These are phyloP conservation scores for Yamadazyma atmosphaerica DNA, from an alignment of 1,139 yeast species.

Conservation along the genomic window DNA sequence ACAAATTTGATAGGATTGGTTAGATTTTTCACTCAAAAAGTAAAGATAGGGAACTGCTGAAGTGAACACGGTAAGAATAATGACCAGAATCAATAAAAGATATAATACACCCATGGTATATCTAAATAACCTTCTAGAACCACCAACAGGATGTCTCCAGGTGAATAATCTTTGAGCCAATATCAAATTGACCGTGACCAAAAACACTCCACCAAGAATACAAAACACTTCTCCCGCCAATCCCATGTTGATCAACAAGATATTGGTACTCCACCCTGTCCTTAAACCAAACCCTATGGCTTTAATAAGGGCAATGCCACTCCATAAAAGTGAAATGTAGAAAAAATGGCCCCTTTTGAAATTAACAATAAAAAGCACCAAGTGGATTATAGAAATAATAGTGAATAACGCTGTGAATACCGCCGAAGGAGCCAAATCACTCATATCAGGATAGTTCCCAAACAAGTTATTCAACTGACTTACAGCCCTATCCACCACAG, in stretches of 20 bases:
- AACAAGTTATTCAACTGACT: conserved; percentile 52
- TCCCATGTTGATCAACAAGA: conserved; percentile 24
- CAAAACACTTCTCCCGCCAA: conserved; percentile 35
- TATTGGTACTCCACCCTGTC: conserved; percentile 25
- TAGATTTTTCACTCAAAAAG: conserved; percentile 24
- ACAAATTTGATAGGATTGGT: conserved; percentile 26
- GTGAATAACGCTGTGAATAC: conserved; percentile 58
- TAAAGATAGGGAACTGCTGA: conserved; percentile 37
- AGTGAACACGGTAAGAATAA: conserved; percentile 34
- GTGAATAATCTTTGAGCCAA: conserved; percentile 46
- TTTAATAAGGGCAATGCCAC: conserved; percentile 52
- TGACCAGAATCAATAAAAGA: conserved; percentile 28
- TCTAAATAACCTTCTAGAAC: conserved; percentile 39
- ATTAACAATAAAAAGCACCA: conserved; percentile 52
- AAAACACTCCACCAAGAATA: conserved; percentile 33
- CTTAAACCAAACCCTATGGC: conserved; percentile 63
- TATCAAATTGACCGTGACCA: conserved; percentile 39
- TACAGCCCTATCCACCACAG: conserved; percentile 34
- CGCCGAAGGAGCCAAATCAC: conserved; percentile 63
- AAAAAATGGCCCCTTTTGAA: conserved; percentile 63
- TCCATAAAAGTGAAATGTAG: conserved; percentile 56
- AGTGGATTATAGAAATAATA: conserved; percentile 49
- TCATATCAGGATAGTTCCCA: conserved; percentile 63
- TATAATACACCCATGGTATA: conserved; percentile 34
- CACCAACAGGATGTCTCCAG: conserved; percentile 52